Evolutionary conservation across 768 basidiomycete genomes (phyloP).

Genomic region (Tubosaeta sp.): DNA sequence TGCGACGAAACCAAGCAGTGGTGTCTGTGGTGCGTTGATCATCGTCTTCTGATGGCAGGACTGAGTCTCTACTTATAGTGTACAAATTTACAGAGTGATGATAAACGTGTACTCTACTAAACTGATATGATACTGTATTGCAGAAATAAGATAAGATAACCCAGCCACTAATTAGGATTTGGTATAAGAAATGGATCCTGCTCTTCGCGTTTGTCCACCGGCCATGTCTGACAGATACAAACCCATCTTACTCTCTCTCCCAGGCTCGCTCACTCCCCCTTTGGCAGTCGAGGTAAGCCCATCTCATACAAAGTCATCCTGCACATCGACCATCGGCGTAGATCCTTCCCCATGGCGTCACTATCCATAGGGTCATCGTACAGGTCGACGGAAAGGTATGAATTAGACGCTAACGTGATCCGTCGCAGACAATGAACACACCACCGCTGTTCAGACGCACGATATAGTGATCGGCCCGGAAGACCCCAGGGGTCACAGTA

Average conservation of each 20-base stretch:
- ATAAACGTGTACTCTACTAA: neutral
- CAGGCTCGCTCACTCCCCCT: conserved; percentile 47
- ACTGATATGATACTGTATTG: neutral
- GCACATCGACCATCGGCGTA: conserved; percentile 17
- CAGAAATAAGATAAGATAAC: conserved; percentile 13
- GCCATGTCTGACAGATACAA: conserved; percentile 40
- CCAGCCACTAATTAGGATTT: neutral
- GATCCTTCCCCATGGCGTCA: conserved; percentile 66
- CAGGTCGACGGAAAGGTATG: conserved; percentile 61
- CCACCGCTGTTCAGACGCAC: conserved; percentile 48
- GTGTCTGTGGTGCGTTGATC: conserved; percentile 66
- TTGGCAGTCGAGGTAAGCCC: conserved; percentile 58
- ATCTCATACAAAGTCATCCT: conserved; percentile 1
- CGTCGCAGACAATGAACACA: neutral
- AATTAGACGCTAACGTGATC: no score
- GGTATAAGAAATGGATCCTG: neutral
- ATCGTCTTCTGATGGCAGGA: neutral
- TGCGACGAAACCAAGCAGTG: conserved; percentile 77
- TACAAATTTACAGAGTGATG: conserved; percentile 26
- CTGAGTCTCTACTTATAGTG: conserved; percentile 12
- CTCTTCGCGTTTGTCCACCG: no score
- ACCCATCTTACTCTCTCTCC: conserved; percentile 52
- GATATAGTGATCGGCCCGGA: conserved; percentile 76
- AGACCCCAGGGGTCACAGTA: conserved; percentile 50
- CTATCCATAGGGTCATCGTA: conserved; percentile 63